Evolutionary conservation across 805 yeast genomes (phyloP).

Genomic region (Yamadazyma paraphyllophila): DNA sequence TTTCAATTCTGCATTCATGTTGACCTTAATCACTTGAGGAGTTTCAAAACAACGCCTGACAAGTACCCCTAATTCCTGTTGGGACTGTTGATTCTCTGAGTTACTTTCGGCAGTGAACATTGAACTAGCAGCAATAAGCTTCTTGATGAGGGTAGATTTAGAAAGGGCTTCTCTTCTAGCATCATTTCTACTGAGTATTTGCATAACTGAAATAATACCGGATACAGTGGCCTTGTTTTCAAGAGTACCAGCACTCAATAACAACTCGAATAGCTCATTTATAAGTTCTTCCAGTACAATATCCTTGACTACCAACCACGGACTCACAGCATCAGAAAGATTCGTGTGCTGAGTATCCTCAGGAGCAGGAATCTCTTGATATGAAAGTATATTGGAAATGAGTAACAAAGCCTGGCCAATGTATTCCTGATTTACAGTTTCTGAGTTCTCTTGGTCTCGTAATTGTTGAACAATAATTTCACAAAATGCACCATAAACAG

Average conservation of each 20-base stretch:
- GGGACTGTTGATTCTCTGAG: constrained; percentile 14
- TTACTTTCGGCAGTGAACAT: constrained; percentile 20
- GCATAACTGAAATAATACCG: neutral
- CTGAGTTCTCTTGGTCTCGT: too few species aligned
- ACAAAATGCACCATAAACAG: neutral
- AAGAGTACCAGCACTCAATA: neutral
- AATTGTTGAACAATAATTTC: constrained; percentile 33
- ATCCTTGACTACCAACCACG: neutral
- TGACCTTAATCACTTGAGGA: constrained; percentile 42
- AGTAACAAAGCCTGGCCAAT: too few species aligned
- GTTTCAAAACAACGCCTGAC: constrained; percentile 73
- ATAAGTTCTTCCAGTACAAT: neutral
- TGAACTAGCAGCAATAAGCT: constrained; percentile 45
- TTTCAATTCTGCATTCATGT: constrained; percentile 52
- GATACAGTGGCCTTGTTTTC: neutral
- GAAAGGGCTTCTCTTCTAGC: constrained; percentile 40
- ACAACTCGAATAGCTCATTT: constrained; percentile 1
- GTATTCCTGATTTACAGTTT: too few species aligned
- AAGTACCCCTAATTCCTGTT: constrained; percentile 38
- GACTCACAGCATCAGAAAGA: constrained; percentile 9
- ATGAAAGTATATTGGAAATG: constrained; percentile 10
- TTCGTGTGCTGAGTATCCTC: constrained; percentile 26
- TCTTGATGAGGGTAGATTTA: constrained; percentile 45
- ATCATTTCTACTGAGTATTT: constrained; percentile 44
- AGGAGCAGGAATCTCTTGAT: constrained; percentile 48